Evolutionary conservation across 192 early-diverging fungal species (phyloP).

Genomic region (Linnemannia hyalina): DNA sequence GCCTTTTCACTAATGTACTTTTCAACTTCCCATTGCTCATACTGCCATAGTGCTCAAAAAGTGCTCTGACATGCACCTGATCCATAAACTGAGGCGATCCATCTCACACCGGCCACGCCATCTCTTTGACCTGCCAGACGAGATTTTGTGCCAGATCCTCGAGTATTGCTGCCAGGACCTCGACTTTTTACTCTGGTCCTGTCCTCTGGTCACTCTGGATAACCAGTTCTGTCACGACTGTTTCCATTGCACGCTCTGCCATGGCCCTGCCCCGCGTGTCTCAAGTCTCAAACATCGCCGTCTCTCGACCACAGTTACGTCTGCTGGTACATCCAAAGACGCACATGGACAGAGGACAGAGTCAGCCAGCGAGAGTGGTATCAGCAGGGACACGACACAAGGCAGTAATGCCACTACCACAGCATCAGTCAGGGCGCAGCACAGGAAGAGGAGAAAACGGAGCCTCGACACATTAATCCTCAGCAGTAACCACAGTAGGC

Average conservation of each 20-base stretch:
- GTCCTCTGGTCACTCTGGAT: slow-evolving; percentile 28
- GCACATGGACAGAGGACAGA: not conserved
- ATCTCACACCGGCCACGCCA: slow-evolving; percentile 43
- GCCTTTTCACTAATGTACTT: not conserved
- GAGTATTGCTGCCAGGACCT: slow-evolving; percentile 49
- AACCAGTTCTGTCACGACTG: slow-evolving; percentile 54
- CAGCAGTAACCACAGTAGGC: not conserved
- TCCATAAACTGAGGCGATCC: slow-evolving; percentile 37
- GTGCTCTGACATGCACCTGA: slow-evolving; percentile 11
- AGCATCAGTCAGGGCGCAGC: not conserved
- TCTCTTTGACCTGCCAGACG: slow-evolving; percentile 41
- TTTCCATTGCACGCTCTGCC: slow-evolving; percentile 44
- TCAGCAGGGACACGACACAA: not conserved
- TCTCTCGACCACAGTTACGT: not conserved
- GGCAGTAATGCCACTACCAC: not conserved
- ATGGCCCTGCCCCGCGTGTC: slow-evolving; percentile 16
- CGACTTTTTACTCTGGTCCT: slow-evolving; percentile 50
- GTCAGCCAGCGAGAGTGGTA: not conserved
- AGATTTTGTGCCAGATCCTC: slow-evolving; percentile 38
- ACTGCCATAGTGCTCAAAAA: not conserved
- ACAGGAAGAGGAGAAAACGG: slow-evolving; percentile 23
- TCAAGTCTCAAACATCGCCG: not conserved
- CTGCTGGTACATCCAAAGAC: not conserved
- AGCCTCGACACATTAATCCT: not conserved
- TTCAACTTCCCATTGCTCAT: not conserved